phyloP scores from a whole-genome alignment of 2,329 filamentous ascomycete genomes.

The Davidsoniella neocaledoniae region DNA sequence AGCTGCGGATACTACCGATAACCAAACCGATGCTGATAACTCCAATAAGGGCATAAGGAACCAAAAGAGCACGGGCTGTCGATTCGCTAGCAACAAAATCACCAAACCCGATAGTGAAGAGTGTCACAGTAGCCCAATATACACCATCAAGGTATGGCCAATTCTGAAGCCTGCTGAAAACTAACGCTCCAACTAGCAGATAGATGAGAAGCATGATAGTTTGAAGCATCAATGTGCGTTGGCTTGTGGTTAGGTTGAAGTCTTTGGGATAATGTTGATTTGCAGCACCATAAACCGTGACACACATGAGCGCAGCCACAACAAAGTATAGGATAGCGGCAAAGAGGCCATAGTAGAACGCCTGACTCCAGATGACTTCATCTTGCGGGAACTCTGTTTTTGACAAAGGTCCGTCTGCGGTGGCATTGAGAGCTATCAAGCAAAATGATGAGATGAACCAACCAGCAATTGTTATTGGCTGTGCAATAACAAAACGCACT shows the following conservation, averaged over 20 bases:
- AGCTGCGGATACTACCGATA: slow-evolving; percentile 58
- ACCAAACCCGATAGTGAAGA: slow-evolving; percentile 49
- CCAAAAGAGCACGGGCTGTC: slow-evolving; percentile 52
- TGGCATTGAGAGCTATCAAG: slow-evolving; percentile 48
- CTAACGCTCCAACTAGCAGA: slow-evolving; percentile 56
- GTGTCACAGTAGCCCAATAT: slow-evolving; percentile 61
- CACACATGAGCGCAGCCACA: slow-evolving; percentile 56
- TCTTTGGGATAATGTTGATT: slow-evolving; percentile 55
- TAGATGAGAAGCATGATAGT: slow-evolving; percentile 76
- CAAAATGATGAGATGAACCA: slow-evolving; percentile 56
- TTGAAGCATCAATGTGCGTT: slow-evolving; percentile 78
- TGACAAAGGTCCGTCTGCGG: slow-evolving; percentile 42
- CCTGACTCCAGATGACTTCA: slow-evolving; percentile 55
- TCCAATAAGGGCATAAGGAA: slow-evolving; percentile 70
- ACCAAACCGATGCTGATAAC: slow-evolving; percentile 75
- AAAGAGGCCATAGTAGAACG: slow-evolving; percentile 74
- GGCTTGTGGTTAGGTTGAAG: slow-evolving; percentile 61
- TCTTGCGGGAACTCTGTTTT: slow-evolving; percentile 19
- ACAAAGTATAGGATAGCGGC: slow-evolving; percentile 66
- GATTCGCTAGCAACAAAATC: slow-evolving; percentile 32
- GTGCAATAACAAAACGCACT: slow-evolving; percentile 63
- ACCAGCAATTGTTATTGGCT: slow-evolving; percentile 66
- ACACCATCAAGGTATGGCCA: slow-evolving; percentile 66
- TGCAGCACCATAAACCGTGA: slow-evolving; percentile 66
- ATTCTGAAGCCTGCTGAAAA: slow-evolving; percentile 56